phyloP scores from a whole-genome alignment of 192 early-diverging fungal species.

The Irineochytrium annulatum region DNA sequence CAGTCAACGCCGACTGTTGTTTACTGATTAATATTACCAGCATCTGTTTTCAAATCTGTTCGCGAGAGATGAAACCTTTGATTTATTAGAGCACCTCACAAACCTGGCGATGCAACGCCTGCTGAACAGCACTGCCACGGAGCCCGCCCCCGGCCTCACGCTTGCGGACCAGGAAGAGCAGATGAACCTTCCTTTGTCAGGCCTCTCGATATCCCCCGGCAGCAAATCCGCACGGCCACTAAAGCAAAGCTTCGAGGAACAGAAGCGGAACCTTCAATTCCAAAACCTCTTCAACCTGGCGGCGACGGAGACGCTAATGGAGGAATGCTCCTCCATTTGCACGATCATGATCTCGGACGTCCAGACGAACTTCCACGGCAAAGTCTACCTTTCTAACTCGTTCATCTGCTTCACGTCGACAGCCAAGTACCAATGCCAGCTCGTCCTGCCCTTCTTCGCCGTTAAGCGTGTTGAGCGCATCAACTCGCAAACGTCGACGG shows the following conservation, averaged over 20 bases:
- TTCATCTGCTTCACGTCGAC: constrained; percentile 80
- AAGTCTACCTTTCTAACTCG: constrained; percentile 79
- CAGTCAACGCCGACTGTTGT: constrained; percentile 2
- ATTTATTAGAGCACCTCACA: constrained; percentile 88
- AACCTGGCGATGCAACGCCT: constrained; percentile 82
- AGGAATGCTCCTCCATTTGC: constrained; percentile 59
- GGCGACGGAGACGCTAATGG: constrained; percentile 65
- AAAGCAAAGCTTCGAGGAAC: constrained; percentile 53
- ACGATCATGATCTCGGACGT: constrained; percentile 47
- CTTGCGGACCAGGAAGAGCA: constrained; percentile 19
- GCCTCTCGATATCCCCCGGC: constrained; percentile 10
- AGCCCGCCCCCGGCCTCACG: constrained; percentile 56
- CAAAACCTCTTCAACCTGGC: constrained; percentile 76
- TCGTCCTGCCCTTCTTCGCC: constrained; percentile 83
- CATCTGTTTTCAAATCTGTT: constrained; percentile 93
- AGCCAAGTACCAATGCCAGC: constrained; percentile 64
- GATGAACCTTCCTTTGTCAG: constrained; percentile 1
- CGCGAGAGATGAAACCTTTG: constrained; percentile 93
- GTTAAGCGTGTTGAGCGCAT: constrained; percentile 88
- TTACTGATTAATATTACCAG: constrained; percentile 28
- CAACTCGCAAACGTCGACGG: constrained; percentile 63
- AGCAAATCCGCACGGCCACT: constrained; percentile 25
- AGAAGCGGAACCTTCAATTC: constrained; percentile 75
- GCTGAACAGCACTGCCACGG: constrained; percentile 73
- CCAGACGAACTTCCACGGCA: constrained; percentile 55